Conservation (phyloP, 139 green algal species). For the Haematococcus lacustris region DNA sequence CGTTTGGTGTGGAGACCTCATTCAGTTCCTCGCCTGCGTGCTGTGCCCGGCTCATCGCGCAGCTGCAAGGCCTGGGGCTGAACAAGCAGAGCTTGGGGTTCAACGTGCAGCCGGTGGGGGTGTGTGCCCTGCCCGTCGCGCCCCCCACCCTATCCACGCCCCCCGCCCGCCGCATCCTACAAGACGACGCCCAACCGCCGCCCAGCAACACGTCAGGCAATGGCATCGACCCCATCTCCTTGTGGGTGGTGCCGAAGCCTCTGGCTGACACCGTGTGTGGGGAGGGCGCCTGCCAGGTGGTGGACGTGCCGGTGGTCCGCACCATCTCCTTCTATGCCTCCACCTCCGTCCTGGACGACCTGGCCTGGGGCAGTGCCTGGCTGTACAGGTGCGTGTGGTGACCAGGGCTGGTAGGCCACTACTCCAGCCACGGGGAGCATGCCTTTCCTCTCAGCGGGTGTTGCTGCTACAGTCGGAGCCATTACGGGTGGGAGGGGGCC, state of each 20-base stretch:
- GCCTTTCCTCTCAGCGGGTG: not conserved
- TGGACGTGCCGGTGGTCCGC: not conserved
- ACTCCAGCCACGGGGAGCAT: not conserved
- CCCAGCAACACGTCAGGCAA: too few species aligned
- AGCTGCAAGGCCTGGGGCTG: not conserved
- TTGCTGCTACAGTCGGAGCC: not conserved
- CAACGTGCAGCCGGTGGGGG: not conserved
- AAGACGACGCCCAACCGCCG: too few species aligned
- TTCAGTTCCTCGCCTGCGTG: not conserved
- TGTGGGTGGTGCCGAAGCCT: too few species aligned
- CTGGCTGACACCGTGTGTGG: not conserved
- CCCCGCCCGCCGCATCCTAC: not conserved
- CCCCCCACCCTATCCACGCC: not conserved
- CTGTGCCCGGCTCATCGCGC: slow-evolving; percentile 6
- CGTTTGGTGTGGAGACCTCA: slow-evolving; percentile 7
- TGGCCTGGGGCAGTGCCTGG: not conserved
- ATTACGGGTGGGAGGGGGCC: too few species aligned
- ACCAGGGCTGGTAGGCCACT: not conserved
- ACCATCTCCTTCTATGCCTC: slow-evolving; percentile 9
- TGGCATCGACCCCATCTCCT: too few species aligned
- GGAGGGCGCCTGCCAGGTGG: not conserved
- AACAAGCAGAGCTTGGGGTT: not conserved
- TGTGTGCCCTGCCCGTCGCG: not conserved
- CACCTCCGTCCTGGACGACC: slow-evolving; percentile 1
- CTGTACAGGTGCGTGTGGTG: not conserved